Base-by-base conservation (phyloP, 2,329 filamentous ascomycete species). In the Blastomyces gilchristii region DNA sequence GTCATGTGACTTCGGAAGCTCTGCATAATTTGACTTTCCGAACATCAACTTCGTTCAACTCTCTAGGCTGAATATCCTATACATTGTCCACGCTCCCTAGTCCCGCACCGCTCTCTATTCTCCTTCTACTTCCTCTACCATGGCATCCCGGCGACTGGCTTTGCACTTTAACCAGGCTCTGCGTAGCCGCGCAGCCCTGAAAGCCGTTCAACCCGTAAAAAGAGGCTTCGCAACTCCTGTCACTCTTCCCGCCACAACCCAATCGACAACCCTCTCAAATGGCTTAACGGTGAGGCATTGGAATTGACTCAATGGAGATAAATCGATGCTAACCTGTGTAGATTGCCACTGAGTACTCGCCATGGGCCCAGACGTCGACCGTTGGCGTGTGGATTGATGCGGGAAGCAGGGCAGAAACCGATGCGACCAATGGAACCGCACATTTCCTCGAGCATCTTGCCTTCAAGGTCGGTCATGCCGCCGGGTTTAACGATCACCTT, bases 311-410 rank as follows among this genome's bases (percentile, higher is more conserved):
- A 68, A 68, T 69, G 43, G 63, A 58, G 64, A 70, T 64, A 57
- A 65, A 65, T 69, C 68, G 5, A 65, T 62, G 62, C 75, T 76
- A 67, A 78, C 63, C 31, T 3, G 58, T 68, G 65, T 77, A 97
- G 93, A 91, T 99, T 77, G 94, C 94, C 71, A 96, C 94, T 72
- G 93, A 99, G 80, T 89, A 97, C 83, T 97, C 92, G 68, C 94
- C 93, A 72, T 97, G 91, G 85, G 93, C 93, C 74, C 92, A 97
- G 83, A 97, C 94, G 67, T 96, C 92, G 73, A 97, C 93, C 63
- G 92, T 97, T 73, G 94, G 94, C 77, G 91, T 99, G 70, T 99
- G 94, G 92, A 99, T 99, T 78, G 95, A 99, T 81, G 93, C 95
- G 78, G 94, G 94, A 77, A 97, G 91, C 79, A 86, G 94, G 79